These are phyloP conservation scores for Agaricus bisporus DNA, from an alignment of 768 basidiomycete species.

Conservation along the genomic window DNA sequence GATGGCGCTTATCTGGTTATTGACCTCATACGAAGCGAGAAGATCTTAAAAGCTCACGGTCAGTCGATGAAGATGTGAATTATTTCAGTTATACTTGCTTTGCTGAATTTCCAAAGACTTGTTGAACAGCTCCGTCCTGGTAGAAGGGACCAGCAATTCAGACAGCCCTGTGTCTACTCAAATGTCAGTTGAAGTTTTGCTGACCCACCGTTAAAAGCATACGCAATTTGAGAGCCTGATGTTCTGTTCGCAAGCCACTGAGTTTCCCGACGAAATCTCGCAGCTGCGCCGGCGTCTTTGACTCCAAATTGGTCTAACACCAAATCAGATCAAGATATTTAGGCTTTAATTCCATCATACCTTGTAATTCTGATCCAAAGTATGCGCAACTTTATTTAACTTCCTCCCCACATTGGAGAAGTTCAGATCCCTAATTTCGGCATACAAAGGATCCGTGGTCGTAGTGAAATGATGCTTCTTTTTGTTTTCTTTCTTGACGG, in stretches of 20 bases:
- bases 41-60: slow-evolving; percentile 51
- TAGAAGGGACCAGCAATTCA: slow-evolving; percentile 84
- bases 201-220: slow-evolving; percentile 25
- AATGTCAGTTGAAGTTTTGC: slow-evolving; percentile 4
- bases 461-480: slow-evolving; percentile 86
- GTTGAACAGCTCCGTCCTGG: slow-evolving; percentile 84
- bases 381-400: slow-evolving; percentile 74
- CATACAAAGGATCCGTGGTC: slow-evolving; percentile 71
- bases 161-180: slow-evolving; percentile 83
- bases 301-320: slow-evolving; percentile 68
- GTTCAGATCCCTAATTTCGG: slow-evolving; percentile 84
- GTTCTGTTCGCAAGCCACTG: slow-evolving; percentile 87
- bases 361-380: slow-evolving; percentile 92
- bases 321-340: slow-evolving; percentile 5
- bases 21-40: slow-evolving; percentile 86
- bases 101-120: slow-evolving; percentile 93
- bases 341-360: slow-evolving; percentile 26
- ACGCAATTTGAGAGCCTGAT: slow-evolving; percentile 87
- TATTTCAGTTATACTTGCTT: slow-evolving; percentile 43
- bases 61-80: not conserved
- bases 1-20: slow-evolving; percentile 75
- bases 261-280: slow-evolving; percentile 94
- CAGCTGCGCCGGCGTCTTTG: slow-evolving; percentile 88
- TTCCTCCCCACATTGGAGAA: slow-evolving; percentile 84
- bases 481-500: slow-evolving; percentile 71